Conservation (phyloP, 305 asterid species). For the Rubia tinctorum region DNA sequence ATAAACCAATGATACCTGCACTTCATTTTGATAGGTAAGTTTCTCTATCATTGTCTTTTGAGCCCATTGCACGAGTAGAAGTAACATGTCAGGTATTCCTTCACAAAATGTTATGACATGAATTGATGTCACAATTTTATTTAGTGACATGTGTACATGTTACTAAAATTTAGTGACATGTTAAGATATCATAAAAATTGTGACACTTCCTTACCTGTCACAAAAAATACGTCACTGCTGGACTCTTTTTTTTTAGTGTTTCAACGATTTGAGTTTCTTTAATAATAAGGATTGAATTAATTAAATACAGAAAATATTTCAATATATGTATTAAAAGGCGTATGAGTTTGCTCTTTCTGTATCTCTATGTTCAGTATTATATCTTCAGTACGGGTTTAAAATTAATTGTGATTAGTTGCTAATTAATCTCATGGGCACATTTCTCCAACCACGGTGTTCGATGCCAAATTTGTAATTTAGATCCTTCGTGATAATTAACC, state of each 20-base stretch:
- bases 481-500: not conserved
- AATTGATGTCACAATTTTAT: too few species aligned
- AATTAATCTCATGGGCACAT: not conserved
- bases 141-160: too few species aligned
- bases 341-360: not conserved
- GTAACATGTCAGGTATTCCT: conserved; percentile 85
- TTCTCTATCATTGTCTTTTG: conserved; percentile 85
- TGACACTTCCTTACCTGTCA: too few species aligned
- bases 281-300: not conserved
- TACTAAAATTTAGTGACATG: too few species aligned
- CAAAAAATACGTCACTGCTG: too few species aligned
- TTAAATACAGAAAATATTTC: not conserved
- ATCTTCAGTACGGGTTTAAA: not conserved
- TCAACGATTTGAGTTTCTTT: not conserved
- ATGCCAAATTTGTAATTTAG: not conserved
- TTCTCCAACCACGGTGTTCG: not conserved
- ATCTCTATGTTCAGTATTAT: not conserved
- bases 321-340: not conserved
- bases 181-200: too few species aligned
- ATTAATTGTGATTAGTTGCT: not conserved
- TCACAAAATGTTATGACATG: too few species aligned
- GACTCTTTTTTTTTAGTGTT: too few species aligned
- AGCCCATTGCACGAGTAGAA: conserved; percentile 85
- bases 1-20: conserved; percentile 56
- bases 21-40: conserved; percentile 75